Base-by-base conservation (phyloP, 176 grass and related monocot species). In the Typha latifolia region DNA sequence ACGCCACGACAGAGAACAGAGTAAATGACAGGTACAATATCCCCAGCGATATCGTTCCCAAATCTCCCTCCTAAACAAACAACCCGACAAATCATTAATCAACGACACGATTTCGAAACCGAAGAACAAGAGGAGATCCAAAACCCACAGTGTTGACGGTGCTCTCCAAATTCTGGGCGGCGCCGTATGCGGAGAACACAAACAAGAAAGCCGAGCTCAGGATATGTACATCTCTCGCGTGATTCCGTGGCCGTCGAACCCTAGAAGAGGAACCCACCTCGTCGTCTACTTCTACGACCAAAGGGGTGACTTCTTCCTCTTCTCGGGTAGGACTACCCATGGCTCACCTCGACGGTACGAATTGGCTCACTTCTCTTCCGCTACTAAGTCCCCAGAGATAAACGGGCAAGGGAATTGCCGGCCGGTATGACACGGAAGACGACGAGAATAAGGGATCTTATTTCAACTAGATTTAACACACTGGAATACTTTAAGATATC, bases 121-220 rank as follows among this genome's bases (percentile, higher is more conserved):
- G 7, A 48, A 56, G 12, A 19, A 32, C 20, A 24, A 49, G 8
- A 14, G 29, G 15, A 8, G 3, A 43, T 43, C 34, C 4, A 37
- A 37, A 37, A 43, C 34, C 19, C 43, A 97, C 85, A 31, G 81
- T 82, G 79, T 97, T 97, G 62, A 97, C 76, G 19, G 76, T 85
- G 89, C 69, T 92, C 78, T 97, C 52, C 34, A 97, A 77, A 67
- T 97, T 97, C 89, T 97, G 83, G 22, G 81, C 79, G 24, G 94
- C 89, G 68, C 70, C 23, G 67, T 87, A 93, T 18, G 89, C 89
- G 32, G 83, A 92, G 89, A 97, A 97, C 69, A 93, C 61, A 78
- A 90, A 92, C 21, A 97, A 61, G 94, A 97, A 97, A 10, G 94
- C 94, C 0, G 75, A 68, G 48, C 80, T 89, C 69, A 97, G 89